A percentile compares a stretch with the other conserved stretches of the same genome.
Evolutionary conservation across 1,284 basidiomycete species (phyloP).

Genomic region (Microbotryum violaceum): DNA sequence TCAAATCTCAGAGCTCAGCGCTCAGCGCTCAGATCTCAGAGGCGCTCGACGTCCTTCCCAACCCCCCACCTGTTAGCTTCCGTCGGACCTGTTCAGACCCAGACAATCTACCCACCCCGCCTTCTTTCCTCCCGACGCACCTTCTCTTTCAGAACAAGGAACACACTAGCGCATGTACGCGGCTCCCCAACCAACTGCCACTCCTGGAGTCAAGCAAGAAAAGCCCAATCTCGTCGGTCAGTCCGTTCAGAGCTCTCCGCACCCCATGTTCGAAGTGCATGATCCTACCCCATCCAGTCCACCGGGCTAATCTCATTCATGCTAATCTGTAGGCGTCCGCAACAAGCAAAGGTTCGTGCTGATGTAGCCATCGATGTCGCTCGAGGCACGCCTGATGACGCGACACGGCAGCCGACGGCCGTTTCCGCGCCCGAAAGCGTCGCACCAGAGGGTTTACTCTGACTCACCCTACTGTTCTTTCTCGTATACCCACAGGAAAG

Average conservation of each 20-base stretch:
- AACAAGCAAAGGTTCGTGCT: constrained; percentile 15
- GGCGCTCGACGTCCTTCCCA: too few species aligned
- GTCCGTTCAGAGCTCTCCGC: neutral
- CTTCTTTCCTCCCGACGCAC: too few species aligned
- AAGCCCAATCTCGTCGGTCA: constrained; percentile 1
- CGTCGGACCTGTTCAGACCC: too few species aligned
- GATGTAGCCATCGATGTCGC: neutral
- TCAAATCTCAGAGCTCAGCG: too few species aligned
- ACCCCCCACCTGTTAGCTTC: too few species aligned
- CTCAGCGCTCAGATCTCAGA: too few species aligned
- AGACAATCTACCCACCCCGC: too few species aligned
- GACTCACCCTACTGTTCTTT: neutral
- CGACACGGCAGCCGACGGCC: neutral
- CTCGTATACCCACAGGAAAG: constrained; percentile 25
- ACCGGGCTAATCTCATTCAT: neutral
- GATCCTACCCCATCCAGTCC: neutral
- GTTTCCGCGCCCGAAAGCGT: neutral
- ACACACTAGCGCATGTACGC: neutral
- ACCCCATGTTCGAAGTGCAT: neutral
- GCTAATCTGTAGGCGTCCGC: neutral
- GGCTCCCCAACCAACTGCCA: neutral
- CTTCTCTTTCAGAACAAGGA: too few species aligned
- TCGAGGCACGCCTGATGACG: neutral
- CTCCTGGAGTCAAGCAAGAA: neutral
- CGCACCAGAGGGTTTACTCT: neutral